Evolutionary conservation across 169 alveolate species (phyloP).

Genomic region (Eimeria necatrix): DNA sequence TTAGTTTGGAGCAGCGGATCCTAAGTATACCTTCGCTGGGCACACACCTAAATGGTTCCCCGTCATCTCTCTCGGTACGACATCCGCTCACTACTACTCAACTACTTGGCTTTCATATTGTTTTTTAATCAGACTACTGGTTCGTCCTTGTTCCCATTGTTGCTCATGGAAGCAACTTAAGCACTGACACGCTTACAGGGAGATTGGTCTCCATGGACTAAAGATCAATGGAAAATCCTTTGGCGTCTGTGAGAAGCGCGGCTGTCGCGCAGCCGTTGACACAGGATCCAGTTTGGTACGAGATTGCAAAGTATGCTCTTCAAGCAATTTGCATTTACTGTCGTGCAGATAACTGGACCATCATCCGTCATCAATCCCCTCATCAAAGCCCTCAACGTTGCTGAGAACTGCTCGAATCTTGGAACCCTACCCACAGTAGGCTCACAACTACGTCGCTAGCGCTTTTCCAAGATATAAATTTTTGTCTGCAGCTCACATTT

Average conservation of each 20-base stretch:
- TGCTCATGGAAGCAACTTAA: not conserved
- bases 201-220: slow-evolving; percentile 89
- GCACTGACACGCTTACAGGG: slow-evolving; percentile 88
- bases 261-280: slow-evolving; percentile 95
- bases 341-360: slow-evolving; percentile 90
- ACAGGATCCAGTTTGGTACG: slow-evolving; percentile 93
- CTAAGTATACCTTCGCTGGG: slow-evolving; percentile 89
- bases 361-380: slow-evolving; percentile 88
- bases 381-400: slow-evolving; percentile 85
- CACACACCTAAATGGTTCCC: slow-evolving; percentile 94
- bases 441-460: not conserved
- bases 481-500: slow-evolving; percentile 81
- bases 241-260: slow-evolving; percentile 83
- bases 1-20: slow-evolving; percentile 93
- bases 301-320: not conserved
- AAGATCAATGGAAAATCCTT: slow-evolving; percentile 87
- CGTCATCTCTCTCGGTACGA: slow-evolving; percentile 89
- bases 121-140: slow-evolving; percentile 67
- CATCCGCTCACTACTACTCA: not conserved
- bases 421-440: slow-evolving; percentile 85
- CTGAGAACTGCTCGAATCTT: slow-evolving; percentile 89
- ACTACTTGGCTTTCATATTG: not conserved
- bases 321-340: not conserved
- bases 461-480: not conserved
- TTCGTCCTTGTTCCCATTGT: not conserved